Evolutionary conservation across 306 rosid genomes (phyloP), one percentile per base, ranked within the genome.

Genomic region (Cotoneaster glaucophyllus): DNA sequence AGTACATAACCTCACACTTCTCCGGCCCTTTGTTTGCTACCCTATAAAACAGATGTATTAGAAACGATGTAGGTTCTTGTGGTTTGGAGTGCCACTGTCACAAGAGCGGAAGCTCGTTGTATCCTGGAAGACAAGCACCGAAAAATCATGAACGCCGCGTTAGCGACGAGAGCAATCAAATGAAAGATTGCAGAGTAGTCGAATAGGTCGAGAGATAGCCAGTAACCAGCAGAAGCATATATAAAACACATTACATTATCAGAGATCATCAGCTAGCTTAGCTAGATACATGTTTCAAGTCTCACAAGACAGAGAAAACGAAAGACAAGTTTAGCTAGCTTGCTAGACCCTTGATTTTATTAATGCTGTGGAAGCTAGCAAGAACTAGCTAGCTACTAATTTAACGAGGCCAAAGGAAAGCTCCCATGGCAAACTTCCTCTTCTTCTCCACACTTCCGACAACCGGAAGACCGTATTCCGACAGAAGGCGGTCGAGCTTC

Each of bases 361-460:
- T 18, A 64, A 28, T 64, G 57, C 44, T 44, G 8, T 48, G 43
- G 22, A 3, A 26, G 44, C 74, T 43, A 25, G 57, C 6, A 25
- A 19, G 41, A 10, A 34, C 59, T 37, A 37, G 41, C 41, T 37
- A 7, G 2, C 41, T n/a, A 58, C 19, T 18, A 39, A 34, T 21
- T 19, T 21, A 64, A 17, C 31, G 70, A 59, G 75, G 75, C 80
- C 78, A 32, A 34, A 74, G 79, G 54, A 69, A 75, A 63, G 68
- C 53, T 70, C 84, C 80, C 67, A 62, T 53, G 73, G 77, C 75
- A 73, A 73, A 73, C 41, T 26, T 72, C 45, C 50, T 79, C 77
- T 79, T 73, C 61, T 73, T 69, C 69, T 72, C 69, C 19, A 57
- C 63, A 31, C 26, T 73, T 67, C 74, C 64, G 1, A 57, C 31